phyloP scores from a whole-genome alignment of 345 rosid species.

The Stellera chamaejasme region DNA sequence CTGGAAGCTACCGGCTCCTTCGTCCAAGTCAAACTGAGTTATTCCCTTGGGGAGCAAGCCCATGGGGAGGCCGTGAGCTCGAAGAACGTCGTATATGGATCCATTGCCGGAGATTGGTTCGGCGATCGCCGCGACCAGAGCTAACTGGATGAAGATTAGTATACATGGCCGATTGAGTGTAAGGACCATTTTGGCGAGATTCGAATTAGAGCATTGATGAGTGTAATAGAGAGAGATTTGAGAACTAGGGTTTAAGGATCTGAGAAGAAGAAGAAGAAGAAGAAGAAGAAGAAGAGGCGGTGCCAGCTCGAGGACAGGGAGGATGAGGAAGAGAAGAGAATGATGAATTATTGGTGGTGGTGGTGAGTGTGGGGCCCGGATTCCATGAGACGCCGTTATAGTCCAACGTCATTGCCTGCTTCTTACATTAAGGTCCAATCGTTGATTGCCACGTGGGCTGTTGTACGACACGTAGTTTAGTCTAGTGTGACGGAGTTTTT shows the following conservation, averaged over 20 bases:
- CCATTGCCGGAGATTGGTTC: constrained; percentile 11
- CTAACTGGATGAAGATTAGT: constrained; percentile 21
- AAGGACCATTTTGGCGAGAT: constrained; percentile 1
- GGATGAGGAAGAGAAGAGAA: constrained; percentile 24
- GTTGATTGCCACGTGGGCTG: no score
- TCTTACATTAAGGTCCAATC: no score
- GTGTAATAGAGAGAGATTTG: not conserved
- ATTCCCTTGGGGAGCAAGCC: constrained; percentile 86
- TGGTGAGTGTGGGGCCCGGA: constrained; percentile 8
- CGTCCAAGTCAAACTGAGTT: constrained; percentile 37
- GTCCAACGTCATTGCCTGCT: not conserved
- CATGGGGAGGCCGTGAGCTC: constrained; percentile 55
- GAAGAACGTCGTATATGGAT: constrained; percentile 55
- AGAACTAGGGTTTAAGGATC: constrained; percentile 40
- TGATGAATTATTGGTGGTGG: constrained; percentile 49
- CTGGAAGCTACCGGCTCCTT: constrained; percentile 50
- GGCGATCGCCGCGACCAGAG: constrained; percentile 14
- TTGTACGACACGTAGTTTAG: no score
- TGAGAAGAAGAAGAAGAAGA: not conserved
- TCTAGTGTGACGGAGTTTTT: not conserved
- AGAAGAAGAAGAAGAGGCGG: constrained; percentile 18
- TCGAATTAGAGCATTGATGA: constrained; percentile 4
- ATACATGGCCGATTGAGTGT: not conserved
- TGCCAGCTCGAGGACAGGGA: constrained; percentile 65
- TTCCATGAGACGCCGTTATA: not conserved